Evolutionary conservation across 345 rosid genomes (phyloP).

Genomic region (Salix koriyanagi): DNA sequence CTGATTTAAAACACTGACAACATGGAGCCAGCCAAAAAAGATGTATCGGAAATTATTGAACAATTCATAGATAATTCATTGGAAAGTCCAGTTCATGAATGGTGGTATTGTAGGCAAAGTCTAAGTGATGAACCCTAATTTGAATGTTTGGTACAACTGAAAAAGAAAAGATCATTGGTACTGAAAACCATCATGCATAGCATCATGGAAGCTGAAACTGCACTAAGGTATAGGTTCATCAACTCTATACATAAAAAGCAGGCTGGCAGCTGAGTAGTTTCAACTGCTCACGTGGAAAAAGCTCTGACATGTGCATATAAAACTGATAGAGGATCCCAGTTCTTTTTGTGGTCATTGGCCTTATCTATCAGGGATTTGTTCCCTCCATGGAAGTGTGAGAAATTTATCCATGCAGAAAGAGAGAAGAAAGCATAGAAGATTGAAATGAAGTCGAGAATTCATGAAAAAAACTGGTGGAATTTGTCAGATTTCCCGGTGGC

Average conservation of each 20-base stretch:
- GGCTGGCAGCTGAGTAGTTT: conserved; percentile 24
- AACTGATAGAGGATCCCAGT: background rate
- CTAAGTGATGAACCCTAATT: background rate
- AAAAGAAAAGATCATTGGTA: background rate
- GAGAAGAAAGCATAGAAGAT: background rate
- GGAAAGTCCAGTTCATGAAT: background rate
- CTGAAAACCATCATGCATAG: background rate
- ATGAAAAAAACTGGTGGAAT: background rate
- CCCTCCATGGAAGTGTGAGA: background rate
- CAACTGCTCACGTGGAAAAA: conserved; percentile 42
- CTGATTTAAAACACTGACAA: background rate
- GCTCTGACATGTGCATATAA: conserved; percentile 1
- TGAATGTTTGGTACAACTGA: background rate
- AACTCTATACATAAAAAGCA: background rate
- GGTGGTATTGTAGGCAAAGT: background rate
- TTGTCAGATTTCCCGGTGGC: background rate
- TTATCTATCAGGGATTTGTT: background rate
- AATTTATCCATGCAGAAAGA: background rate
- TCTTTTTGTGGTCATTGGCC: background rate
- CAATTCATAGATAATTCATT: background rate
- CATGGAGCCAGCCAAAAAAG: background rate
- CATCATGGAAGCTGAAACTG: background rate
- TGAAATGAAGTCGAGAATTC: background rate
- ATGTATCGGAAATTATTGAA: background rate
- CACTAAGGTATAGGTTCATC: background rate